phyloP scores from a whole-genome alignment of 2,329 filamentous ascomycete species.

The Rhynchosporium graminicola region DNA sequence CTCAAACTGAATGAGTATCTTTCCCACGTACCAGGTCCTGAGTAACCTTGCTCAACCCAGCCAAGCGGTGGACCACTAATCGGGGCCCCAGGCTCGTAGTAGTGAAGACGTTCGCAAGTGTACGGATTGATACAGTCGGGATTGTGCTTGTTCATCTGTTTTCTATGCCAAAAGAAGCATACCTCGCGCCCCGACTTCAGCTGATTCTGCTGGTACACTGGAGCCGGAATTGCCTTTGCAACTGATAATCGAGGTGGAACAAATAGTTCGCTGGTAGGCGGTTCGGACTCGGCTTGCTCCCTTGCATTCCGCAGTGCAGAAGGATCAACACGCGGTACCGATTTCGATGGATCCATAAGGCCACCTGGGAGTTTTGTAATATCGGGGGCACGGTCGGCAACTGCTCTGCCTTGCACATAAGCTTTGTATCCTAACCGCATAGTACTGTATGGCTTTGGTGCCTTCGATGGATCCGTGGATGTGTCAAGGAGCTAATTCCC shows the following conservation, averaged over 20 bases:
- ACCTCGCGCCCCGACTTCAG: slow-evolving; percentile 3
- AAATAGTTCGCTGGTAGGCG: not conserved
- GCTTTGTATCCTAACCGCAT: slow-evolving; percentile 42
- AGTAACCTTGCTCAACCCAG: not conserved
- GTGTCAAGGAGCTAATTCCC: slow-evolving; percentile 20
- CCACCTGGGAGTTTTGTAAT: slow-evolving; percentile 36
- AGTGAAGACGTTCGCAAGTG: not conserved
- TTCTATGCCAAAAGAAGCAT: slow-evolving; percentile 7
- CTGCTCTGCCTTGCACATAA: slow-evolving; percentile 47
- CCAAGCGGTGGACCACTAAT: not conserved
- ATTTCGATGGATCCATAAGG: slow-evolving; percentile 33
- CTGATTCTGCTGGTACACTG: not conserved
- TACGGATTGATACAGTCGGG: not conserved
- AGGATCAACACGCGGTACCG: slow-evolving; percentile 25
- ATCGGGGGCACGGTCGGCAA: slow-evolving; percentile 47
- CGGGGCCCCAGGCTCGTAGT: slow-evolving; percentile 6
- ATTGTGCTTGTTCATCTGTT: not conserved
- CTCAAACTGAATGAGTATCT: too few species aligned
- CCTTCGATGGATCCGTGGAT: slow-evolving; percentile 45
- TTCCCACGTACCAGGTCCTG: not conserved
- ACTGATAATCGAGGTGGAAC: not conserved
- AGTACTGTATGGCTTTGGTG: slow-evolving; percentile 46
- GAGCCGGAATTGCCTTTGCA: not conserved
- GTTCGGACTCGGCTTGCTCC: not conserved
- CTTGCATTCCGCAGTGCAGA: slow-evolving; percentile 21